Base-by-base conservation (phyloP, 2,329 filamentous ascomycete genomes). In the Fusarium duplospermum region DNA sequence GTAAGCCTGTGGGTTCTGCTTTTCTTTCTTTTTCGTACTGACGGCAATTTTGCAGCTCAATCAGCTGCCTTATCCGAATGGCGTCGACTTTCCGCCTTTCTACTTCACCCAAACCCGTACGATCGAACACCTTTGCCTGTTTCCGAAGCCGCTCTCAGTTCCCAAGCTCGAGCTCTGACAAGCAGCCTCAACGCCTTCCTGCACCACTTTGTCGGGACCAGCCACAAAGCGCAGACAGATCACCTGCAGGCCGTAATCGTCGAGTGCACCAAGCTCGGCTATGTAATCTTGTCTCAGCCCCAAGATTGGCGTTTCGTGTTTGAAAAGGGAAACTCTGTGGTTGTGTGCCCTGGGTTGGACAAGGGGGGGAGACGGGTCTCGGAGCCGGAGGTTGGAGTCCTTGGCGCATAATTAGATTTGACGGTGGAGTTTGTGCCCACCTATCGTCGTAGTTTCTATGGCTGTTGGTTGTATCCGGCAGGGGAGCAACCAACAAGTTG, bases 201-300 rank as follows among this genome's bases (percentile, higher is more conserved):
- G n/a, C 52, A 57, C 52, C 52, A 57, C 31, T 57, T 57, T 4
- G 52, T 57, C n/a, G 52, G 52, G 29, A 24, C 52, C 7, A 57
- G 52, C 31, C 52, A 22, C 52, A 14, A 9, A 8, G 52, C 29
- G n/a, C 52, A 57, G n/a, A 22, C 52, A 4, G 29, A 57, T 24
- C 52, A 57, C n/a, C 31, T 57, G 29, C 52, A 57, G 52, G 31
- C 52, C 8, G 52, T 57, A 5, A 57, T 57, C 3, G 1, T 33
- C 7, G 52, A 57, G 52, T 57, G 52, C 2, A 57, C 52, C 11
- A 57, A 80, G 60, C 77, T 86, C 36, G 84, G 84, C 16, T 84
- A 85, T 63, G 59, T 83, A 24, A 64, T 86, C 7, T 76, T 86
- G 33, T 86, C 84, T 4, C 84, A 86, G 61, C 83, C 84, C 1